Evolutionary conservation across 257 asterid species (phyloP).

Genomic region (Solanum chiquidenum): DNA sequence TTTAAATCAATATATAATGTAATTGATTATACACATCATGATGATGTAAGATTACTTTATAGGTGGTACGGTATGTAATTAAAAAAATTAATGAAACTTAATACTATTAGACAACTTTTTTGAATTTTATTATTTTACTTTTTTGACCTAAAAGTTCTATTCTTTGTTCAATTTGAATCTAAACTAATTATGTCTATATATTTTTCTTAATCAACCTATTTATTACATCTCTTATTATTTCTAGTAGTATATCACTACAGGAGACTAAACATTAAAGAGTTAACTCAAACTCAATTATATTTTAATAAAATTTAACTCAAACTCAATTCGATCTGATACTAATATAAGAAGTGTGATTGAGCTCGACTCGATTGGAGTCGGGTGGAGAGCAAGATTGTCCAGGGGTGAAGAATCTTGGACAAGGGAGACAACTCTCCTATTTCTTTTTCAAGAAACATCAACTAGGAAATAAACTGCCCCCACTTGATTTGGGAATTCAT

Average conservation of each 20-base stretch:
- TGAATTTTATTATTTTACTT: neutral
- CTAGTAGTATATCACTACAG: neutral
- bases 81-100: neutral
- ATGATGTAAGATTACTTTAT: neutral
- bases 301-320: neutral
- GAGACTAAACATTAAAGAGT: neutral
- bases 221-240: neutral
- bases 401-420: slow-evolving; percentile 2
- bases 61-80: neutral
- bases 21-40: neutral
- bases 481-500: slow-evolving; percentile 5
- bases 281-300: neutral
- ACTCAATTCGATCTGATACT: neutral
- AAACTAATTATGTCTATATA: neutral
- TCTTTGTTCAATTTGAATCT: neutral
- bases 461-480: neutral
- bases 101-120: neutral
- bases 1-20: neutral
- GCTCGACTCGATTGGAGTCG: neutral
- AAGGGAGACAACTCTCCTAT: neutral
- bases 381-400: neutral
- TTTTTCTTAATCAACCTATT: neutral
- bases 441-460: neutral
- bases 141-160: neutral
- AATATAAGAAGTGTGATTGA: neutral